Evolutionary conservation across 805 yeast species (phyloP).

Genomic region (Dipodascopsis tothii): DNA sequence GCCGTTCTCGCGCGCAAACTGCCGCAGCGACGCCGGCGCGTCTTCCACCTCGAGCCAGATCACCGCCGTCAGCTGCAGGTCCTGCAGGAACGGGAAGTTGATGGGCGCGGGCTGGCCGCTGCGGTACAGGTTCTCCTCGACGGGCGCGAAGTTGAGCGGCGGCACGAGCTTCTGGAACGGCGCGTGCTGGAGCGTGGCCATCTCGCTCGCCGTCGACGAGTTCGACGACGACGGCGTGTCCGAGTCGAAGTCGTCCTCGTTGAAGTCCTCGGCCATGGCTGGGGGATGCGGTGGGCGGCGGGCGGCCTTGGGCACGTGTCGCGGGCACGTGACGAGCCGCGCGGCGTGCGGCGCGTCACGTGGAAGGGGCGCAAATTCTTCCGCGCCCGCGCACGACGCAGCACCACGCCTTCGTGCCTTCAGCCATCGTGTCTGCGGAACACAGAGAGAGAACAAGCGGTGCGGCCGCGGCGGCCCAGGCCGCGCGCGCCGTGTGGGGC

Average conservation of each 20-base stretch:
- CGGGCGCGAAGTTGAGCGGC: slow-evolving; percentile 92
- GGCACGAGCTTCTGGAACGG: slow-evolving; percentile 74
- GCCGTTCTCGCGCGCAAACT: slow-evolving; percentile 64
- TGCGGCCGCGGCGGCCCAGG: too few species aligned
- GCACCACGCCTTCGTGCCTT: too few species aligned
- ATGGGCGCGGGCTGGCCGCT: slow-evolving; percentile 94
- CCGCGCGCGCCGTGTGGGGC: too few species aligned
- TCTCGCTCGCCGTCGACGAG: slow-evolving; percentile 17
- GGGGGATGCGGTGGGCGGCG: too few species aligned
- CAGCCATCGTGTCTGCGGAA: too few species aligned
- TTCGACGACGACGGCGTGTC: slow-evolving; percentile 22
- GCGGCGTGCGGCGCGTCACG: too few species aligned
- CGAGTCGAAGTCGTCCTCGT: slow-evolving; percentile 23
- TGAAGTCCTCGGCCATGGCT: slow-evolving; percentile 17
- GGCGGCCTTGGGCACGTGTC: too few species aligned
- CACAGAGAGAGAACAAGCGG: too few species aligned
- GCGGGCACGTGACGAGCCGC: too few species aligned
- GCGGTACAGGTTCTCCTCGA: slow-evolving; percentile 76
- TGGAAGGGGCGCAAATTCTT: too few species aligned
- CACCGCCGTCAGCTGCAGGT: slow-evolving; percentile 66
- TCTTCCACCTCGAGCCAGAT: slow-evolving; percentile 95
- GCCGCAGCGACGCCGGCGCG: slow-evolving; percentile 80
- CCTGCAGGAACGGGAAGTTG: slow-evolving; percentile 75
- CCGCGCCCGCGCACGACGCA: too few species aligned
- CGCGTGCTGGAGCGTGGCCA: slow-evolving; percentile 37